A percentile compares a stretch with the other conserved stretches of the same genome.
Conservation (phyloP, 2,329 filamentous ascomycete genomes). For the Exserohilum rostratum region DNA sequence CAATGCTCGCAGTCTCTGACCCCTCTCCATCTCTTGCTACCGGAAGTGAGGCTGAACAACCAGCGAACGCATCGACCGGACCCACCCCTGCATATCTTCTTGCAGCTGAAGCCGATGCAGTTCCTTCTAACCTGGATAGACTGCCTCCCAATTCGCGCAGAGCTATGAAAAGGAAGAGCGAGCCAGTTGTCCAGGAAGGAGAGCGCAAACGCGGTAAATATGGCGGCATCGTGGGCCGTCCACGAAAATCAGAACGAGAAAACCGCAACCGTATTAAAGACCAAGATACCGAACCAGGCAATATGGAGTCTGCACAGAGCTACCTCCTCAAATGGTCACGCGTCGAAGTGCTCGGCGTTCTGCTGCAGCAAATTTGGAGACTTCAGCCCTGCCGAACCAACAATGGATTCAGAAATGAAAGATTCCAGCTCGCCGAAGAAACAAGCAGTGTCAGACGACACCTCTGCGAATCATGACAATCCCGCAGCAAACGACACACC, state of each 20-base stretch:
- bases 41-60: not conserved
- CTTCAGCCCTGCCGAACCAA: not conserved
- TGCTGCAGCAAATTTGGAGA: not conserved
- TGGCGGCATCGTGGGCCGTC: conserved; percentile 22
- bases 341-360: conserved; percentile 23
- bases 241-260: conserved; percentile 17
- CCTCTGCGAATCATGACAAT: not conserved
- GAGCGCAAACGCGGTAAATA: conserved; percentile 20
- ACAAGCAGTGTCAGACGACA: not conserved
- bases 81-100: conserved; percentile 11
- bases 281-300: not conserved
- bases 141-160: conserved; percentile 20
- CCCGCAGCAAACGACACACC: not conserved
- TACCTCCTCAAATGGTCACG: conserved; percentile 11
- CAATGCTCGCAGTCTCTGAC: not conserved
- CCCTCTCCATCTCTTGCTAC: not conserved
- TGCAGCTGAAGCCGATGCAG: conserved; percentile 27
- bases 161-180: conserved; percentile 28
- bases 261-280: not conserved
- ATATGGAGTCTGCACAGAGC: not conserved
- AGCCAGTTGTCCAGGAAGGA: conserved; percentile 6
- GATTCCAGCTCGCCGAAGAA: not conserved
- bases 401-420: not conserved
- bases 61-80: not conserved
- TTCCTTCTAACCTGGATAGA: conserved; percentile 28